Base-by-base conservation (phyloP, 495 filamentous ascomycete genomes). In the Hypoxylon subgilvum region DNA sequence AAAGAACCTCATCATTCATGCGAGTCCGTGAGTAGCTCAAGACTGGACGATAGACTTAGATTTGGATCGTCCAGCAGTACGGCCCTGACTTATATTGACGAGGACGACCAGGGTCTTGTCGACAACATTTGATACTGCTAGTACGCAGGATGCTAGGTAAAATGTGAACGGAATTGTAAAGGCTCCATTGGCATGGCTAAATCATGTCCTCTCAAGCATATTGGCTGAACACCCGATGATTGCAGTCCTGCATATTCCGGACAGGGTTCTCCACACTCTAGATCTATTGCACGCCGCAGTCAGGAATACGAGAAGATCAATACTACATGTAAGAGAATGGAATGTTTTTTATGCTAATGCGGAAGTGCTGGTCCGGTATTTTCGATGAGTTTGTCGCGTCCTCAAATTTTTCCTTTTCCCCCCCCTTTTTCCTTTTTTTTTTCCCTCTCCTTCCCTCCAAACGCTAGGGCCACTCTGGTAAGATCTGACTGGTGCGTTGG, bases 181-280 rank as follows among this genome's bases (percentile, higher is more conserved):
- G n/a, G 61, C n/a, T 43, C 48, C 13, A 59, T 64, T 58, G 66
- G 42, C 14, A 52, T 54, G 56, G 48, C 59, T 67, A 65, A 59
- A 65, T 61, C 46, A 23, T 16, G 18, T 55, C 14, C 25, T 49
- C 53, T 32, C 21, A 10, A 36, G 40, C 23, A 59, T 55, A 59
- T 65, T 65, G 61, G 61, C 55, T 60, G 61, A 65, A 60, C n/a
- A n/a, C 46, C 61, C 44, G 47, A 65, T 42, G 8, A 51, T 51
- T 60, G 35, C 27, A 19, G 40, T 42, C 12, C 43, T 60, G 56
- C 48, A 47, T 47, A 46, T 43, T 42, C 21, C 16, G 35, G 55
- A 61, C 61, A 65, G 50, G 61, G 56, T 65, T 65, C 61, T 65
- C 61, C 61, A 65, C 61, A 57, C 13, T 36, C 25, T 46, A 14